Evolutionary conservation across 2,329 filamentous ascomycete genomes (phyloP), one percentile per base, ranked within the genome.

Genomic region (Ophiocordyceps australis): DNA sequence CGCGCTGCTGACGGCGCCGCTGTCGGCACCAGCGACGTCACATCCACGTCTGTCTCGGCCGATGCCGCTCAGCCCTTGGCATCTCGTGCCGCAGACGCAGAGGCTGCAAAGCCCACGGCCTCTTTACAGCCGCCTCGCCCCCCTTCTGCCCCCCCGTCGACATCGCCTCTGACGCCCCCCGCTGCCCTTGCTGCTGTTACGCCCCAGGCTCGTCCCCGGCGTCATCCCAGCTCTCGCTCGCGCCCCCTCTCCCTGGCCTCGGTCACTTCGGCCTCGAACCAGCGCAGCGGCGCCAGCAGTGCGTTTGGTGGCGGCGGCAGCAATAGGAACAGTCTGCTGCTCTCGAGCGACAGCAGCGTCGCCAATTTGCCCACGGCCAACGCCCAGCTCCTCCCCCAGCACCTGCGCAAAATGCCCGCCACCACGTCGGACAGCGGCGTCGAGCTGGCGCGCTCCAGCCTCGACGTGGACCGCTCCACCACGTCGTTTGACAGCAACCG

Each of bases 401-500:
- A 12, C 13, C 20, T 15, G 4, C 32, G 34, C 26, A 31, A 34
- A 25, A 34, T 36, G 3, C 31, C 36, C 22, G 34, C 38, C 24
- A 43, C 28, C 11, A 40, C 51, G 38, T 41, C 42, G 30, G 49
- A 51, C 28, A 43, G 43, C 31, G 41, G 34, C 14, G 33, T 47
- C 29, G 46, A 49, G 27, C 39, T 46, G 14, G 30, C 30, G 24
- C 34, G 43, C 19, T 47, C 45, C 27, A 47, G 41, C 27, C 28
- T 39, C 29, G 42, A 45, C 22, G n/a, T n/a, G n/a, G n/a, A n/a
- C n/a, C 31, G 29, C 17, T 34, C 32, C 5, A 36, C 37, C 24
- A 37, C 41, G 7, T 49, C 46, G 11, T 36, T 47, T n/a, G 50
- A 54, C 18, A 52, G 49, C 29, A 40, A 41, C 15, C 46, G 47